Conservation (phyloP, 441 rosid species). For the Gossypium gossypioides region DNA sequence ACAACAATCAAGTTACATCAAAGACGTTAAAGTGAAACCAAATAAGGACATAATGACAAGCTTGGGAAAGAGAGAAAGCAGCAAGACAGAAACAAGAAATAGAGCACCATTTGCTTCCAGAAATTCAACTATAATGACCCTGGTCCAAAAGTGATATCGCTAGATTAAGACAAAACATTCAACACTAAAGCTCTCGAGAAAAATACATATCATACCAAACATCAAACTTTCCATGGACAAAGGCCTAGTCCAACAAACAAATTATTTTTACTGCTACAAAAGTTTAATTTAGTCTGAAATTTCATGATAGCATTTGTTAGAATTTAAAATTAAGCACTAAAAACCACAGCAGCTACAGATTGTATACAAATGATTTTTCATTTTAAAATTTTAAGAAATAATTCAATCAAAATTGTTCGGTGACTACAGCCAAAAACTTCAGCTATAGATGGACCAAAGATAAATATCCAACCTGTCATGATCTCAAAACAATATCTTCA, state of each 20-base stretch:
- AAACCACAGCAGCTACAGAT: background rate
- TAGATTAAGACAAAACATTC: background rate
- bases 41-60: background rate
- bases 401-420: background rate
- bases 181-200: background rate
- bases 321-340: background rate
- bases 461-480: background rate
- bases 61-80: background rate
- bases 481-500: conserved; percentile 5
- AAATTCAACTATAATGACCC: background rate
- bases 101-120: conserved; percentile 4
- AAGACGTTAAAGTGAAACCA: background rate
- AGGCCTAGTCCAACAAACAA: background rate
- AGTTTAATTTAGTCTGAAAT: background rate
- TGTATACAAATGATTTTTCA: background rate
- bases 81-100: background rate
- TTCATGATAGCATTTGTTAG: background rate
- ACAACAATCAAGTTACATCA: background rate
- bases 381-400: background rate
- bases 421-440: background rate
- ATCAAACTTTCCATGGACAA: background rate
- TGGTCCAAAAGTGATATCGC: background rate
- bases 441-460: conserved; percentile 2
- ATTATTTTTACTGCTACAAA: background rate
- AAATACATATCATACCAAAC: background rate